phyloP scores from a whole-genome alignment of 2,329 filamentous ascomycete genomes.

The Teratosphaeria pseudoeucalypti region DNA sequence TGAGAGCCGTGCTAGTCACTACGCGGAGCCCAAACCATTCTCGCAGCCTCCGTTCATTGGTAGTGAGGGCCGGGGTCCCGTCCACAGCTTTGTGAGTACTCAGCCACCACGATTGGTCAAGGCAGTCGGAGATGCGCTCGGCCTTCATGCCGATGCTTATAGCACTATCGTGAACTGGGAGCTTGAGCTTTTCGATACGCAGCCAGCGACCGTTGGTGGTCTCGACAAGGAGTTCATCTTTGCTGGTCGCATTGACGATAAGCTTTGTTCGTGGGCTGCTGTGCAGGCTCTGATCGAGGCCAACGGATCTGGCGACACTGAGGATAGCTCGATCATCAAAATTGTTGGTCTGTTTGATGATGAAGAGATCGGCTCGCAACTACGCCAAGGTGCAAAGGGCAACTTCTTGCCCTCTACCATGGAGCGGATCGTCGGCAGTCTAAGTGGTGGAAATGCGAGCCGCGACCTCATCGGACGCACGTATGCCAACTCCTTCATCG shows the following conservation, averaged over 20 bases:
- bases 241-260: constrained; percentile 91
- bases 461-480: constrained; percentile 62
- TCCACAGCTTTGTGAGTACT: constrained; percentile 63
- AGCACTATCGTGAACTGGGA: constrained; percentile 89
- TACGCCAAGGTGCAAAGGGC: constrained; percentile 78
- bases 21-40: constrained; percentile 23
- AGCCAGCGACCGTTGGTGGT: constrained; percentile 74
- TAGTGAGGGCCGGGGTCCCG: constrained; percentile 15
- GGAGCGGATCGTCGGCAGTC: constrained; percentile 68
- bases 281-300: constrained; percentile 64
- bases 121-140: constrained; percentile 69
- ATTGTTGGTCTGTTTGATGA: constrained; percentile 92
- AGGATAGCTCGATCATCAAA: constrained; percentile 61
- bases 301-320: constrained; percentile 32
- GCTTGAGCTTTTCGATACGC: constrained; percentile 83
- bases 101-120: constrained; percentile 80
- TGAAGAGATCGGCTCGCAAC: constrained; percentile 85
- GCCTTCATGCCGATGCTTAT: constrained; percentile 49
- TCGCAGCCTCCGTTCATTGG: constrained; percentile 36
- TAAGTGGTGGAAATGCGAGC: constrained; percentile 36
- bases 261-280: constrained; percentile 90
- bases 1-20: constrained; percentile 21
- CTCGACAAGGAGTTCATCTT: constrained; percentile 91
- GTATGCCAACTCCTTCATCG: constrained; percentile 82
- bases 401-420: constrained; percentile 79